Base-by-base conservation (phyloP, 495 filamentous ascomycete genomes). In the Recurvomyces mirabilis region DNA sequence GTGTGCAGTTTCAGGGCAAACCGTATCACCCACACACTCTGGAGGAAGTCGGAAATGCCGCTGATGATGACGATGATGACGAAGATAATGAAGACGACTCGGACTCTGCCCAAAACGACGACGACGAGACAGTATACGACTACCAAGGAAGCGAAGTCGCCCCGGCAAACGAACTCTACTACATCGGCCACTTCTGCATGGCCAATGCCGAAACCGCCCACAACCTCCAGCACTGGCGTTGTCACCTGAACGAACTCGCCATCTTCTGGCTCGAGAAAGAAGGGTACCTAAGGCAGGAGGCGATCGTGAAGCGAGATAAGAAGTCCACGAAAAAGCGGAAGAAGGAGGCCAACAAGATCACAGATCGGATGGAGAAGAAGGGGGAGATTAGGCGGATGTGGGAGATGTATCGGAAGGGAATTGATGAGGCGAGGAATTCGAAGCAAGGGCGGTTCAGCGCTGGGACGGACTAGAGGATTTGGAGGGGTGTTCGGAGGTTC, bases 171-270 rank as follows among this genome's bases (percentile, higher is more conserved):
- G 56, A 13, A 10, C 51, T 51, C 30, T 68, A 56, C 55, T 41
- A 49, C 28, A 43, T 68, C n/a, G 65, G 65, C 31, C 56, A 52
- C 48, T 69, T 70, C 47, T 91, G 84, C 68, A 75, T 70, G 47
- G 60, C 54, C 35, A 87, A 84, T 55, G 81, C 84, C 5, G 63
- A 70, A 42, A 76, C 75, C 13, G 80, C 80, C 0, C 84, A 89
- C 52, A 70, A 67, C 0, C 66, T 89, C 1, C 68, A 70, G 1
- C 84, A 91, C 60, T 91, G 84, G 84, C 79, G 81, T 31, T 73
- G 72, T 53, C 73, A 76, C 23, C 75, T 89, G 31, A 80, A 83
- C 47, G 68, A 81, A 47, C 81, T 69, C 70, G 78, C 87, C 3
- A 66, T 81, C 12, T 66, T 74, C 13, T 73, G 73, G 40, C 71